Evolutionary conservation across 192 early-diverging fungal species (phyloP), one percentile per base, ranked within the genome.

Genomic region (Chytriomyces sp.): DNA sequence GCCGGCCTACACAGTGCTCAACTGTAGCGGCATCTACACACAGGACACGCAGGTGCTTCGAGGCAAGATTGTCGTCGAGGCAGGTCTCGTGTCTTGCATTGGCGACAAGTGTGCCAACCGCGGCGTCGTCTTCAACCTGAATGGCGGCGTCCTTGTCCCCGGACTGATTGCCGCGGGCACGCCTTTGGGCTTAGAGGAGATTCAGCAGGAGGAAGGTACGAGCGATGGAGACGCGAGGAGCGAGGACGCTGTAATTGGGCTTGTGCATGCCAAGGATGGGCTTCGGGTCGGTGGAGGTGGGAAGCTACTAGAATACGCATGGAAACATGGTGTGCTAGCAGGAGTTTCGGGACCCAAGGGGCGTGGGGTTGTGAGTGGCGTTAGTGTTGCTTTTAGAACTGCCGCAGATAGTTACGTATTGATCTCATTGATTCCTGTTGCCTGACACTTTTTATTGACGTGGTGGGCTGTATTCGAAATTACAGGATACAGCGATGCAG

Each of bases 371-470:
- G 66, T 91, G n/a, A 70, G 75, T 30, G 92, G 91, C 26, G 59
- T 89, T 39, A 86, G 84, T 66, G 85, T 82, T 73, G 88, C 87
- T 10, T 93, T 93, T 79, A 77, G 85, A 33, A 88, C 86, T 30
- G 89, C 86, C 55, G 85, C 85, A 22, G 64, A 83, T 32, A 68
- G 81, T 77, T 71, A 81, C n/a, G n/a, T n/a, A 60, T 73, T 60
- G n/a, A 1, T 65, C 37, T 30, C 56, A 75, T 71, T 65, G 32
- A 61, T 61, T 36, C 30, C 12, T 57, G 41, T 28, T 37, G 31
- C 1, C 55, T 57, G 30, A 26, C 6, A 3, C 8, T 30, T 14
- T 32, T 38, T 56, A 34, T 34, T 0, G 7, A 38, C 40, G 22
- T 53, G 7, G 34, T 54, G 10, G 28, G 28, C 26, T 65, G 26